These are phyloP conservation scores for Talaromyces islandicus DNA, from an alignment of 2,329 filamentous ascomycete genomes.

Conservation along the genomic window DNA sequence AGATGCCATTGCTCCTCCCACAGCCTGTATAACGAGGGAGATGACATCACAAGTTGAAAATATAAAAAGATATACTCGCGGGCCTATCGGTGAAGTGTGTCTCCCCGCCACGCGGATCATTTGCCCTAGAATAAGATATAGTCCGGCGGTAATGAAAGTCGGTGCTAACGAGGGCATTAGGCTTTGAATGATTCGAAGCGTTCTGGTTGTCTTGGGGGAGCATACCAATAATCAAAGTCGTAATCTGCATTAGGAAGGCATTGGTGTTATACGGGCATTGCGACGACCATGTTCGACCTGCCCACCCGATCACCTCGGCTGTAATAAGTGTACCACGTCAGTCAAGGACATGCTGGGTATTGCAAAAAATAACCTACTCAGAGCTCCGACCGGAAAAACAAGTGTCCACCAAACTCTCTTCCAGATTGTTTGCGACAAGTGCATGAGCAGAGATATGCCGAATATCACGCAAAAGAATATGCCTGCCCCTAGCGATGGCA, in stretches of 20 bases:
- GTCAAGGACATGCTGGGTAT: background rate
- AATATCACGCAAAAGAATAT: background rate
- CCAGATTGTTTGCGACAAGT: slow-evolving; percentile 27
- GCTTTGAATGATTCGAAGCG: background rate
- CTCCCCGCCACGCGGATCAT: slow-evolving; percentile 41
- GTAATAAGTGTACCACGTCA: background rate
- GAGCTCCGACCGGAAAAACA: slow-evolving; percentile 28
- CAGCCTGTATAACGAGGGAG: slow-evolving; percentile 51
- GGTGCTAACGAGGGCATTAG: slow-evolving; percentile 25
- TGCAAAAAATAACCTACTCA: slow-evolving; percentile 21
- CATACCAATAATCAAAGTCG: slow-evolving; percentile 31
- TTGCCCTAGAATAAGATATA: slow-evolving; percentile 44
- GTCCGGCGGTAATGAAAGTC: slow-evolving; percentile 46
- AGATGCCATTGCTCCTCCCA: slow-evolving; percentile 49
- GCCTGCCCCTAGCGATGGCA: background rate
- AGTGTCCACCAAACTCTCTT: slow-evolving; percentile 32
- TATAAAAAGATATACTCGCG: slow-evolving; percentile 41
- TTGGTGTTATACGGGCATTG: slow-evolving; percentile 44
- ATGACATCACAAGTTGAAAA: slow-evolving; percentile 50
- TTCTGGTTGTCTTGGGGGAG: too few species aligned
- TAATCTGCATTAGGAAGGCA: slow-evolving; percentile 48
- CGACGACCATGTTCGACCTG: slow-evolving; percentile 42
- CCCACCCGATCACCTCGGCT: slow-evolving; percentile 30
- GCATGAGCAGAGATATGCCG: slow-evolving; percentile 2
- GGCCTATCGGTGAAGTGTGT: slow-evolving; percentile 36